Conservation (phyloP, 768 basidiomycete species). For the Scleroderma bovista region DNA sequence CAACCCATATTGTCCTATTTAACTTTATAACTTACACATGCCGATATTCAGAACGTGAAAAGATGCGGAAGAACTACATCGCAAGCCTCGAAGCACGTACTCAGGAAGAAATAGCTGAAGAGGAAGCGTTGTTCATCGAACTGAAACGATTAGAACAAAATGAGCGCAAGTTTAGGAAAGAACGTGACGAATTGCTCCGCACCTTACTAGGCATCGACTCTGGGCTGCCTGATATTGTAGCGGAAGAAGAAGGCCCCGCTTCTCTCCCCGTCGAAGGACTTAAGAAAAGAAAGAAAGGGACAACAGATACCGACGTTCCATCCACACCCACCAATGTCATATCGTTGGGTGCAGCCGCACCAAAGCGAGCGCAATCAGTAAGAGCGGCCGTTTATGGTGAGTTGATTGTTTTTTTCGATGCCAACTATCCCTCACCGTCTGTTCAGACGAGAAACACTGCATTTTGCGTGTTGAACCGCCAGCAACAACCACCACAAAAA, state of each 20-base stretch:
- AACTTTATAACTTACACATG: not conserved
- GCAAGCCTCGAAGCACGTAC: constrained; percentile 84
- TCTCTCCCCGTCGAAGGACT: constrained; percentile 40
- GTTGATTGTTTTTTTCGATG: constrained; percentile 1
- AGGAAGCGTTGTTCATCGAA: constrained; percentile 91
- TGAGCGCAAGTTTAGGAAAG: constrained; percentile 81
- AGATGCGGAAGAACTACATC: constrained; percentile 84
- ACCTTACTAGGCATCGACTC: constrained; percentile 84
- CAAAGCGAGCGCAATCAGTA: constrained; percentile 38
- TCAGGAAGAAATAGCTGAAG: constrained; percentile 84
- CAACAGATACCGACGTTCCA: constrained; percentile 30
- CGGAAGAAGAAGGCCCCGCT: constrained; percentile 53
- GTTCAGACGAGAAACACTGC: constrained; percentile 61
- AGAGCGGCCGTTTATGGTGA: constrained; percentile 59
- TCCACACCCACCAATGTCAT: constrained; percentile 32
- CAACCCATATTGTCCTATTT: not conserved
- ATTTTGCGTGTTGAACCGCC: constrained; percentile 64
- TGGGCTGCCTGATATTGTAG: constrained; percentile 68
- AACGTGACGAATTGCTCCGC: constrained; percentile 82
- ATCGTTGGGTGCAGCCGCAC: constrained; percentile 31
- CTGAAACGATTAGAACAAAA: constrained; percentile 93
- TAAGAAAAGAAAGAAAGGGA: constrained; percentile 50
- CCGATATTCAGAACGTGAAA: constrained; percentile 63
- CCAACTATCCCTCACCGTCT: constrained; percentile 9
- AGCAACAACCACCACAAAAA: constrained; percentile 47